Percentiles rank a stretch among this genome's conserved stretches.
Evolutionary conservation across 106 monocot species (phyloP).

Genomic region (Gastrodia elata): DNA sequence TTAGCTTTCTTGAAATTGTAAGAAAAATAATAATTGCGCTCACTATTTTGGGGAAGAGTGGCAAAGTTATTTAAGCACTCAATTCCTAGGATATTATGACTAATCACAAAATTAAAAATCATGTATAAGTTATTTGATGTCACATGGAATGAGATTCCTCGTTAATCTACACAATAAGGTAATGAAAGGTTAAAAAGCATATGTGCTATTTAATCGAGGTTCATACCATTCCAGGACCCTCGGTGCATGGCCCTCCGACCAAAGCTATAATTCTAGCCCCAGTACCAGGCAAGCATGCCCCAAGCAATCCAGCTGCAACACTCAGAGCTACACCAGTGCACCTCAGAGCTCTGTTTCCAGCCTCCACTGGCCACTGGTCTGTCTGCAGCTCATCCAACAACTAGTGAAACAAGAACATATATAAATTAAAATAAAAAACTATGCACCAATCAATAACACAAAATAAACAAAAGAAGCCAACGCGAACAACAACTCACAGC

Average conservation of each 20-base stretch:
- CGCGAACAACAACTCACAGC: constrained; percentile 28
- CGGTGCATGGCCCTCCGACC: constrained; percentile 92
- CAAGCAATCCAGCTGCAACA: constrained; percentile 84
- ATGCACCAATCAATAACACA: background rate
- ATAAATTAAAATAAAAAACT: background rate
- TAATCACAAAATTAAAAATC: background rate
- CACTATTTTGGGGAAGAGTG: too few species aligned
- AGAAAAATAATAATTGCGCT: too few species aligned
- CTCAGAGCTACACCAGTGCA: constrained; percentile 94
- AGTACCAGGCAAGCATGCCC: constrained; percentile 88
- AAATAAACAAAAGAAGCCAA: background rate
- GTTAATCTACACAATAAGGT: background rate
- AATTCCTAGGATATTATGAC: background rate
- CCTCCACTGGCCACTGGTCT: constrained; percentile 92
- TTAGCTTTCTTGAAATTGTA: too few species aligned
- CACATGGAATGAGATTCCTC: background rate
- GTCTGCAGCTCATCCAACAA: constrained; percentile 87
- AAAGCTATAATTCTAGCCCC: constrained; percentile 91
- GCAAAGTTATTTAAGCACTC: background rate
- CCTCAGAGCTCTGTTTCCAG: constrained; percentile 58
- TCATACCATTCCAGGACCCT: constrained; percentile 94
- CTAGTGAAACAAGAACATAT: constrained; percentile 23
- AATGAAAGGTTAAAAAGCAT: background rate
- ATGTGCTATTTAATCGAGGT: background rate
- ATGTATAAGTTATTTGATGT: background rate